Percentiles rank a stretch among this genome's conserved stretches.
phyloP scores from a whole-genome alignment of 225 moss, liverwort and hornwort species.

The Physcomitrium patens region DNA sequence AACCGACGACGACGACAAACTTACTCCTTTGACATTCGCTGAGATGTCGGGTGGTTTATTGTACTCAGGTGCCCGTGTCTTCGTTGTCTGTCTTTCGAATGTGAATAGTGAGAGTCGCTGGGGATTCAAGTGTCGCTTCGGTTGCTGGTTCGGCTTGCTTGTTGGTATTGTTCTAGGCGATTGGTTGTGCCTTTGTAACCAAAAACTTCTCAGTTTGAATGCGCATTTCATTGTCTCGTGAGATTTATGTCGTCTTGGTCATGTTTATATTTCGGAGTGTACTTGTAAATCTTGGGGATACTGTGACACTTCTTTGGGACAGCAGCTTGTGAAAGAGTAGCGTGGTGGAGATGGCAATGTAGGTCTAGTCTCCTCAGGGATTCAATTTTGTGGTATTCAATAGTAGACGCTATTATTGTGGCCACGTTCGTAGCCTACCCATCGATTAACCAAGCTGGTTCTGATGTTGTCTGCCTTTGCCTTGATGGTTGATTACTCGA shows the following conservation, averaged over 20 bases:
- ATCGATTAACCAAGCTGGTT: too few species aligned
- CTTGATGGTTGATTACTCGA: too few species aligned
- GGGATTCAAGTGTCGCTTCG: background rate
- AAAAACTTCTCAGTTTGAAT: background rate
- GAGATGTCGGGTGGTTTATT: background rate
- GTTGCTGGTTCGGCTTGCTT: too few species aligned
- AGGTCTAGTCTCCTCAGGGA: too few species aligned
- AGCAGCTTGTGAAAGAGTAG: background rate
- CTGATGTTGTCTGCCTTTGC: too few species aligned
- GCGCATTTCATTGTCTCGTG: background rate
- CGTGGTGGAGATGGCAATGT: background rate
- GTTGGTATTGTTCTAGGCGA: background rate
- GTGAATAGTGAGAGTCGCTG: background rate
- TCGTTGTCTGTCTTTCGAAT: background rate
- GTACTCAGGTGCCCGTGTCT: background rate
- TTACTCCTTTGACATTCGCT: background rate
- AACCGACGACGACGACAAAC: background rate
- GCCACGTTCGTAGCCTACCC: too few species aligned
- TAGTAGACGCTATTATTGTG: too few species aligned
- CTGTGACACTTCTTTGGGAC: background rate
- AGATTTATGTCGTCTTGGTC: background rate
- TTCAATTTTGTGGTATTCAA: too few species aligned
- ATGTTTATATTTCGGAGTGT: background rate
- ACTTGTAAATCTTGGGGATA: background rate
- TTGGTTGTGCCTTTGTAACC: background rate